These are phyloP conservation scores for Coniosporium tulheliwenetii DNA, from an alignment of 2,329 filamentous ascomycete species.

Conservation along the genomic window DNA sequence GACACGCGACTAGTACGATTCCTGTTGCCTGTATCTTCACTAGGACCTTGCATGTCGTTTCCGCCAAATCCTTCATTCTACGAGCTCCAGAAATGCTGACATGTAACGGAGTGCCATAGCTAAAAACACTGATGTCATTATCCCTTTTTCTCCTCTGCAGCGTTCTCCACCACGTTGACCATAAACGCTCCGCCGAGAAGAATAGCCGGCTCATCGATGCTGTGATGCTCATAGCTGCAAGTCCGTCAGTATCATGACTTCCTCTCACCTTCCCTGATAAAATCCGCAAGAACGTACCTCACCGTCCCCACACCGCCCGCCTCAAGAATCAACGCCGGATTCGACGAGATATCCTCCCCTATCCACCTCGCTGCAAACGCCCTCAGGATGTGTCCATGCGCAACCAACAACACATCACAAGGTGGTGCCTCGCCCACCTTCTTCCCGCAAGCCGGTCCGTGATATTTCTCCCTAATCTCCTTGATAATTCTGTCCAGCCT, in stretches of 20 bases:
- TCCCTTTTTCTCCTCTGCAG: slow-evolving; percentile 9
- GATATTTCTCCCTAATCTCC: slow-evolving; percentile 46
- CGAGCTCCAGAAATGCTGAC: too few relatives aligned
- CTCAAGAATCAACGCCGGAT: slow-evolving; percentile 70
- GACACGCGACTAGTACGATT: too few relatives aligned
- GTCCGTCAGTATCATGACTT: not conserved
- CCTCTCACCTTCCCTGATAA: not conserved
- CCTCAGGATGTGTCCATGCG: slow-evolving; percentile 78
- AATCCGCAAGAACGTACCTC: slow-evolving; percentile 15
- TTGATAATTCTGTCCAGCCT: slow-evolving; percentile 62
- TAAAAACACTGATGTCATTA: too few relatives aligned
- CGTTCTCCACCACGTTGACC: slow-evolving; percentile 29
- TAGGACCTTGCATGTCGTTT: too few relatives aligned
- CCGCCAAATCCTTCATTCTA: too few relatives aligned
- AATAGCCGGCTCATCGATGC: slow-evolving; percentile 33
- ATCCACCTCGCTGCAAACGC: slow-evolving; percentile 83
- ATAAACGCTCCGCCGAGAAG: slow-evolving; percentile 35
- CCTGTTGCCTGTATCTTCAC: too few relatives aligned
- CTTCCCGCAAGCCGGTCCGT: slow-evolving; percentile 36
- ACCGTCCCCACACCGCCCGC: slow-evolving; percentile 35
- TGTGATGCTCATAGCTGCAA: slow-evolving; percentile 32
- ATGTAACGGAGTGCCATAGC: too few relatives aligned
- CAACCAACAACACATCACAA: slow-evolving; percentile 63
- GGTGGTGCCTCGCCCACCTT: slow-evolving; percentile 27
- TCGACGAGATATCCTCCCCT: slow-evolving; percentile 55